Conservation (phyloP, 1,284 basidiomycete genomes). For the Ganoderma meredithae region DNA sequence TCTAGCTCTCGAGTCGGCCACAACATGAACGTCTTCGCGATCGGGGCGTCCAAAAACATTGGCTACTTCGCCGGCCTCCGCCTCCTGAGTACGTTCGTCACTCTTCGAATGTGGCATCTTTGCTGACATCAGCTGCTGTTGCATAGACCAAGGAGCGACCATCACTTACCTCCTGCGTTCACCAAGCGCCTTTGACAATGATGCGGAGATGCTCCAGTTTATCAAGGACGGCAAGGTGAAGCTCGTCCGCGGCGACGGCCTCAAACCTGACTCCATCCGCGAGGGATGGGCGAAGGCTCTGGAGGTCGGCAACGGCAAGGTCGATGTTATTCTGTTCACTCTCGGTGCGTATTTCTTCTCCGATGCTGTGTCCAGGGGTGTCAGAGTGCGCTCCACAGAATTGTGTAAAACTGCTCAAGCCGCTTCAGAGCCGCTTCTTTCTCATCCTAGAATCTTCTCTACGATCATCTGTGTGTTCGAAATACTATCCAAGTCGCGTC, state of each 20-base stretch:
- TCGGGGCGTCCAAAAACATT: conserved; percentile 73
- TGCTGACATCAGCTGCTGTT: not conserved
- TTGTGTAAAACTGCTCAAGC: too few species aligned
- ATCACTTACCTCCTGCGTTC: conserved; percentile 61
- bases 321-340: conserved; percentile 59
- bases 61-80: conserved; percentile 62
- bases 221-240: conserved; percentile 50
- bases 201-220: conserved; percentile 51
- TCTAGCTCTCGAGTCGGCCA: not conserved
- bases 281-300: conserved; percentile 53
- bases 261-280: conserved; percentile 52
- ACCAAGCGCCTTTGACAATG: conserved; percentile 52
- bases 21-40: conserved; percentile 49
- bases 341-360: conserved; percentile 49
- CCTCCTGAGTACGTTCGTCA: conserved; percentile 51
- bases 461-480: too few species aligned
- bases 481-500: too few species aligned
- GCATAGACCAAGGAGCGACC: conserved; percentile 51
- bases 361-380: not conserved
- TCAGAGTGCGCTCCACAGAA: too few species aligned
- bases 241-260: conserved; percentile 60
- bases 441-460: too few species aligned
- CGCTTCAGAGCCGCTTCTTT: too few species aligned
- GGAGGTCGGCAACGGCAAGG: conserved; percentile 36
- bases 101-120: not conserved